Evolutionary conservation across 495 filamentous ascomycete species (phyloP), one percentile per base, ranked within the genome.

Genomic region (Neurospora terricola): DNA sequence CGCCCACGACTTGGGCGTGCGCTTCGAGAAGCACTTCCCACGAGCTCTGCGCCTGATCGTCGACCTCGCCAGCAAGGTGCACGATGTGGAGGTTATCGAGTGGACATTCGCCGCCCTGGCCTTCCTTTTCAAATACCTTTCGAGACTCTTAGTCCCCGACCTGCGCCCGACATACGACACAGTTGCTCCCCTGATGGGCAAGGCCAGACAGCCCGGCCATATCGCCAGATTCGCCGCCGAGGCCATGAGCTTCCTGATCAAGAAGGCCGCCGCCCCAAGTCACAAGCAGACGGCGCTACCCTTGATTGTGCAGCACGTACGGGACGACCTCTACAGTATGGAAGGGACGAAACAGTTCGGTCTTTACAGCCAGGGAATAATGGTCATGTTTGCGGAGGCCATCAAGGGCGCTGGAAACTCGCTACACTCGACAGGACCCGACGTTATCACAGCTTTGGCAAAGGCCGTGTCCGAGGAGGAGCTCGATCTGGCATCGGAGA

Each of bases 91-190:
- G 75, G 92, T 93, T 18, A 91, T 96, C 42, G 94, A 99, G 83
- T 98, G 96, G 96, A 94, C 93, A 72, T 98, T 99, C 80, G 93
- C 89, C 66, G 94, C 93, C 77, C 86, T 99, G 16, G 93, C 96
- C 74, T 98, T 96, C 88, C 88, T 97, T 21, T 96, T 98, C 87
- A 99, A 98, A 78, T 98, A 97, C 76, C 88, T 99, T 23, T 95
- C 94, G 4, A 88, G 92, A 62, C 86, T 98, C 9, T 79, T 99
- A 30, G 91, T 93, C 0, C 91, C 93, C 5, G 92, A 99, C 78
- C 83, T 98, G 70, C 86, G 93, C 75, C 92, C 95, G 36, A 87
- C 96, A 8, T 93, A 92, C 77, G 87, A 92, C 75, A 88, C 93
- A 43, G 90, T 98, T 84, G 88, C 93, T 11, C 92, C 94, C 8